Evolutionary conservation across 306 rosid genomes (phyloP).

Genomic region (Cicer yamashitae): DNA sequence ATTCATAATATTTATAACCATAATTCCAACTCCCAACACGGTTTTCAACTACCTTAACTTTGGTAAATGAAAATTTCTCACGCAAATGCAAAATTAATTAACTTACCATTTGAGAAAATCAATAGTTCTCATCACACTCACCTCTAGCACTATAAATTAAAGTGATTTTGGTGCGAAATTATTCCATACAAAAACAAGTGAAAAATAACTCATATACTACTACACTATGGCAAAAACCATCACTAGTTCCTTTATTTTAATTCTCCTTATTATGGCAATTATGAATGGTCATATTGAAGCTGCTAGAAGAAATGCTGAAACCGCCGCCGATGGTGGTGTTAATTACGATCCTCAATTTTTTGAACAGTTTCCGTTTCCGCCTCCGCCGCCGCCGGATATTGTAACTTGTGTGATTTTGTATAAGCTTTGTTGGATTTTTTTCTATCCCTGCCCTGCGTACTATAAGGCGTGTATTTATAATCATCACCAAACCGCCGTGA

Average conservation of each 20-base stretch:
- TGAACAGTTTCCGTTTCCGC: neutral
- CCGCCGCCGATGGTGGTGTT: neutral
- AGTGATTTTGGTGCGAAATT: neutral
- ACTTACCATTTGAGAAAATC: neutral
- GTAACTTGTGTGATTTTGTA: neutral
- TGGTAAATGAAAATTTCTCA: neutral
- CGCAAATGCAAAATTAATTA: constrained; percentile 32
- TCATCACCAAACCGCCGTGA: neutral
- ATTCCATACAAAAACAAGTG: neutral
- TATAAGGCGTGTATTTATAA: neutral
- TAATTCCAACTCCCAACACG: neutral
- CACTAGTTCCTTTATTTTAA: neutral
- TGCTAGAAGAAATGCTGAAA: neutral
- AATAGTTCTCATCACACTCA: neutral
- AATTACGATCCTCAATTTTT: neutral
- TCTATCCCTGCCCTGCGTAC: neutral
- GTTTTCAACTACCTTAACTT: constrained; percentile 11
- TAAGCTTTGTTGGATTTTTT: neutral
- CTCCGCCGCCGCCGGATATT: neutral
- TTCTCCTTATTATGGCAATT: neutral
- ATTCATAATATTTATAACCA: neutral
- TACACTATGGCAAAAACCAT: neutral
- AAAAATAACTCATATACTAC: neutral
- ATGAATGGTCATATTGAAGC: neutral
- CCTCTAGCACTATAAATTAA: constrained; percentile 31